These are phyloP conservation scores for Poa pratensis DNA, from an alignment of 176 grass and related monocot genomes.

Conservation along the genomic window DNA sequence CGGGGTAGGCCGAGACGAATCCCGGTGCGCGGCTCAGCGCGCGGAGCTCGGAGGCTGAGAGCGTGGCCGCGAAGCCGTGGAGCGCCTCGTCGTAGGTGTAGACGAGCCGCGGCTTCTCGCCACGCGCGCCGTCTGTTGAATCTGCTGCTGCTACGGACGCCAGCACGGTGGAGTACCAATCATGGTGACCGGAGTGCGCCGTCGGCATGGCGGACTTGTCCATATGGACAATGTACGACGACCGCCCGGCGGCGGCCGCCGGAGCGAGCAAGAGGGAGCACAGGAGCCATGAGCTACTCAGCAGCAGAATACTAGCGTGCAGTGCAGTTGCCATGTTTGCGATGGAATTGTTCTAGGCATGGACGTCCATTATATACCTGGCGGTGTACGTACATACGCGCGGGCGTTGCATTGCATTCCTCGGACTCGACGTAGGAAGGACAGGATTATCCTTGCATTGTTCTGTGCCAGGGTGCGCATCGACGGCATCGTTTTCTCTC, in stretches of 20 bases:
- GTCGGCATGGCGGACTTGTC: conserved; percentile 55
- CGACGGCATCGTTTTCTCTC: background rate
- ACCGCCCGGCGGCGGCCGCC: background rate
- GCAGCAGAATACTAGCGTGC: background rate
- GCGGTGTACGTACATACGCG: background rate
- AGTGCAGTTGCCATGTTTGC: conserved; percentile 23
- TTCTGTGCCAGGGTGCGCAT: background rate
- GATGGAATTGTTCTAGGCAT: background rate
- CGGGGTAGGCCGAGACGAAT: conserved; percentile 46
- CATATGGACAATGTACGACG: conserved; percentile 58
- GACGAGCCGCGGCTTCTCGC: conserved; percentile 9
- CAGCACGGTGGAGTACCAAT: conserved; percentile 48
- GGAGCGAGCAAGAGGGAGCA: background rate
- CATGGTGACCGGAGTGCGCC: conserved; percentile 12
- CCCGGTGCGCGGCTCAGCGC: conserved; percentile 32
- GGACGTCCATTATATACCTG: background rate
- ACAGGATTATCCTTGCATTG: too few relatives aligned
- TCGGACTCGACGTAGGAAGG: background rate
- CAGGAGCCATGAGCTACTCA: conserved; percentile 20
- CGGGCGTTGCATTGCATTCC: background rate
- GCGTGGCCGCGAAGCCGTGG: conserved; percentile 49
- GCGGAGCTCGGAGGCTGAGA: conserved; percentile 35
- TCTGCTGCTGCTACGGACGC: background rate
- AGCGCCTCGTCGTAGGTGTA: conserved; percentile 56
- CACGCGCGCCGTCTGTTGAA: background rate